Conservation (phyloP, 495 filamentous ascomycete species). For the Penicillium tannophilum region DNA sequence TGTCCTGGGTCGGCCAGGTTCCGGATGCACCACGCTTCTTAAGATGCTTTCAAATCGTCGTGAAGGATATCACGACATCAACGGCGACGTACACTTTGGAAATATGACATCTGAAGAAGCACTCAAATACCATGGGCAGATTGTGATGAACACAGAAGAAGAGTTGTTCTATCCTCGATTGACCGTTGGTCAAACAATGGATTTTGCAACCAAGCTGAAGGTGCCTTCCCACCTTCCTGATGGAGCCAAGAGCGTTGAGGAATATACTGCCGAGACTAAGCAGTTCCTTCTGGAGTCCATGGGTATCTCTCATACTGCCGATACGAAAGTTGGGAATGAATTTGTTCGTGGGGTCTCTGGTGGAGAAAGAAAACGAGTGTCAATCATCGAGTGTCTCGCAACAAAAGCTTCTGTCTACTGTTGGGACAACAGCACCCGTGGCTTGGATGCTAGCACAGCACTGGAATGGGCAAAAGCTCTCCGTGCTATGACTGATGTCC, state of each 20-base stretch:
- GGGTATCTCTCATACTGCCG: conserved; percentile 71
- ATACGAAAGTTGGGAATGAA: conserved; percentile 80
- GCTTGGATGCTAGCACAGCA: conserved; percentile 77
- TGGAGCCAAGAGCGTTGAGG: conserved; percentile 38
- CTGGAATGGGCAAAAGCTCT: conserved; percentile 75
- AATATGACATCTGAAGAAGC: conserved; percentile 49
- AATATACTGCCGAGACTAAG: conserved; percentile 65
- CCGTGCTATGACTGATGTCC: conserved; percentile 64
- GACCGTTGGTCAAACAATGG: conserved; percentile 61
- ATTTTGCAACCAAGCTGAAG: conserved; percentile 55
- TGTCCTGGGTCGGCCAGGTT: conserved; percentile 69
- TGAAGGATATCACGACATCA: conserved; percentile 56
- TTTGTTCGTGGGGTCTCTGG: conserved; percentile 78
- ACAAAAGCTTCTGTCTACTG: conserved; percentile 70
- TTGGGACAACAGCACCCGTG: conserved; percentile 81
- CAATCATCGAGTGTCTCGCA: conserved; percentile 70
- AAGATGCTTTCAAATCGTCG: conserved; percentile 72
- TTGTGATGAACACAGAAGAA: conserved; percentile 58
- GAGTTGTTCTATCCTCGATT: conserved; percentile 64
- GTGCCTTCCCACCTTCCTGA: conserved; percentile 27
- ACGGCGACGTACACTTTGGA: conserved; percentile 60
- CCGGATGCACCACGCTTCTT: conserved; percentile 69
- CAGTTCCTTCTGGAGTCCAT: conserved; percentile 81
- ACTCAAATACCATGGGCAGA: conserved; percentile 39
- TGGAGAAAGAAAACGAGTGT: conserved; percentile 84